These are phyloP conservation scores for Rhodotorula sp. DNA, from an alignment of 1,284 basidiomycete species.

Conservation along the genomic window DNA sequence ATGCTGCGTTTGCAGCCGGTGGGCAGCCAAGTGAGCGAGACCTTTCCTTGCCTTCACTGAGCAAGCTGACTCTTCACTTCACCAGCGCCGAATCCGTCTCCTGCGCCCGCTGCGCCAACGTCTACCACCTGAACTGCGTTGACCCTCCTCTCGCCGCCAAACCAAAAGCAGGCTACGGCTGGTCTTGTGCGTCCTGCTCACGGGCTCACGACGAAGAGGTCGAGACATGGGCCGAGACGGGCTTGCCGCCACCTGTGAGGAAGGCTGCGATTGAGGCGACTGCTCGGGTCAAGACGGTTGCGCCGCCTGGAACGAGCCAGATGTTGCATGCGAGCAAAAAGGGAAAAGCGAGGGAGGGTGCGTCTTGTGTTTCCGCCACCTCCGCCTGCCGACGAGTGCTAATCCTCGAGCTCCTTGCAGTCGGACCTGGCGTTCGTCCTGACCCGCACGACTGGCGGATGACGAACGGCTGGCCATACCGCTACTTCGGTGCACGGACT, in stretches of 20 bases:
- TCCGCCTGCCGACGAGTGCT: background rate
- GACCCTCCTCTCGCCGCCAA: slow-evolving; percentile 91
- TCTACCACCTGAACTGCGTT: slow-evolving; percentile 93
- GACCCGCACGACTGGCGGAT: slow-evolving; percentile 36
- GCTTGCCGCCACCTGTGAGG: slow-evolving; percentile 9
- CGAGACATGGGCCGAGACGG: slow-evolving; percentile 50
- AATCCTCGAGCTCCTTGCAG: background rate
- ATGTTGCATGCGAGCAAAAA: slow-evolving; percentile 18
- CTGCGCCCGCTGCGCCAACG: slow-evolving; percentile 85
- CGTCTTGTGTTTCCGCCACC: background rate
- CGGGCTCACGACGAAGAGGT: slow-evolving; percentile 83
- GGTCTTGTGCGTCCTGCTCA: slow-evolving; percentile 94
- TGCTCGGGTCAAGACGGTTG: background rate
- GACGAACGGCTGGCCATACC: slow-evolving; percentile 44
- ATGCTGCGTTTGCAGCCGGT: slow-evolving; percentile 79
- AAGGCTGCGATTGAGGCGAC: background rate
- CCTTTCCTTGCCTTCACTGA: background rate
- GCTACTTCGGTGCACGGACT: slow-evolving; percentile 40
- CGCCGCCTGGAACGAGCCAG: background rate
- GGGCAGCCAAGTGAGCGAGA: slow-evolving; percentile 73
- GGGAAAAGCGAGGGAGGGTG: slow-evolving; percentile 26
- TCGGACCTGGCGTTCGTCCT: slow-evolving; percentile 1
- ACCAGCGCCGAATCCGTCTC: slow-evolving; percentile 79
- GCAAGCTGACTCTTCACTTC: slow-evolving; percentile 23
- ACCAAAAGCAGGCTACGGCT: slow-evolving; percentile 93